Conservation (phyloP, 768 basidiomycete species). For the Xerocomellus amylosporus region DNA sequence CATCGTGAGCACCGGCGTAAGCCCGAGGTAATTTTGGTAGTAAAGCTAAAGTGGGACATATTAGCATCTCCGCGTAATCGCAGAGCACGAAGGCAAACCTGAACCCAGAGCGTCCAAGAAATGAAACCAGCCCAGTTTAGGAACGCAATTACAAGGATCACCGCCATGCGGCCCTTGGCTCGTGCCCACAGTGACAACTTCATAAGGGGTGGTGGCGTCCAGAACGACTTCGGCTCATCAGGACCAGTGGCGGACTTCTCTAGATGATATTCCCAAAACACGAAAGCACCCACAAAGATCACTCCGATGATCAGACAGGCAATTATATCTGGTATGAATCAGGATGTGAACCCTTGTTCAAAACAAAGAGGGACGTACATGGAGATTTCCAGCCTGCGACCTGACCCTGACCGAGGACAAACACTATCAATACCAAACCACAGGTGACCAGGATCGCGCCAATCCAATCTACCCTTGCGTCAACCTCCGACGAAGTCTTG, state of each 20-base stretch:
- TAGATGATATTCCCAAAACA: slow-evolving; percentile 64
- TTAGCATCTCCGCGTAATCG: background rate
- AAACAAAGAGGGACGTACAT: slow-evolving; percentile 36
- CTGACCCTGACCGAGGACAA: slow-evolving; percentile 69
- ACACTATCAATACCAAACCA: slow-evolving; percentile 68
- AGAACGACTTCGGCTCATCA: slow-evolving; percentile 22
- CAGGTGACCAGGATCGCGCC: slow-evolving; percentile 64
- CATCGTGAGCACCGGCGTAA: slow-evolving; percentile 59
- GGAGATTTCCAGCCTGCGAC: slow-evolving; percentile 61
- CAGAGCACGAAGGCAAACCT: slow-evolving; percentile 25
- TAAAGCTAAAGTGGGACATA: slow-evolving; percentile 45
- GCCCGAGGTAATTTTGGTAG: slow-evolving; percentile 62
- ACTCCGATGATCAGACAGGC: slow-evolving; percentile 62
- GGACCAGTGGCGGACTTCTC: slow-evolving; percentile 34
- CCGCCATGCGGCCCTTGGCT: slow-evolving; percentile 59
- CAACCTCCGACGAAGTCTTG: slow-evolving; percentile 33
- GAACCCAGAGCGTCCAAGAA: slow-evolving; percentile 52
- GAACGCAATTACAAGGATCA: slow-evolving; percentile 61
- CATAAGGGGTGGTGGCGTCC: slow-evolving; percentile 62
- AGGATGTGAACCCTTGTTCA: slow-evolving; percentile 22
- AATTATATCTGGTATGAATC: slow-evolving; percentile 56
- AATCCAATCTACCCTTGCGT: slow-evolving; percentile 69
- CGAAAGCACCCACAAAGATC: slow-evolving; percentile 51
- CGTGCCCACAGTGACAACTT: slow-evolving; percentile 59
- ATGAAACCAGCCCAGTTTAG: slow-evolving; percentile 60